Evolutionary conservation across 192 early-diverging fungal species (phyloP), one percentile per base, ranked within the genome.

Genomic region (Coemansia sp.): DNA sequence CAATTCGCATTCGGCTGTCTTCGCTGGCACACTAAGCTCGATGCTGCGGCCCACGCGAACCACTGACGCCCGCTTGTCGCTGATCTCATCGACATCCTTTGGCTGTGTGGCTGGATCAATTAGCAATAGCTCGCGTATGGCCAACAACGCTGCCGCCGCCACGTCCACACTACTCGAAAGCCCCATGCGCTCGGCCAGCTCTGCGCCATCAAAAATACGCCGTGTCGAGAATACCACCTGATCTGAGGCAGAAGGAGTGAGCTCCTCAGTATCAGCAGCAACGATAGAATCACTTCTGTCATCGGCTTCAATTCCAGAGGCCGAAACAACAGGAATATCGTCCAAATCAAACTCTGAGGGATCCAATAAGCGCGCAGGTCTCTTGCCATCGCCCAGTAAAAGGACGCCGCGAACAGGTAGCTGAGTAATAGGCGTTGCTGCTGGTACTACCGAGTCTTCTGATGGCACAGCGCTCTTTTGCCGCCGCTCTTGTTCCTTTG

Each of bases 311-410:
- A 33, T 24, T 0, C 54, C 22, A 47, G 68, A 31, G 12, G 71
- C 52, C 31, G 63, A 29, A 31, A 60, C 71, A 18, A 60, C 52
- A 1, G 76, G 72, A 18, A 71, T 71, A 16, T 66, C 65, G 59
- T 76, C 70, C 52, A 78, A 42, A n/a, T 75, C 76, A 71, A 85
- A 78, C 34, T 78, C 74, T 0, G 79, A 82, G n/a, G 76, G 78
- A 65, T 82, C 76, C 22, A 77, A 57, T 10, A 86, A 57, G n/a
- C 71, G 66, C 13, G 76, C 62, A 42, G 74, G 71, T 33, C 74
- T 41, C 55, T 72, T 76, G 42, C 77, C 68, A 20, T 78, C 76
- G 42, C 74, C 80, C 15, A 82, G 66, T 42, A 80, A n/a, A 15
- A 86, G 70, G 24, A 82, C 66, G 8, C 79, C 79, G 18, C 72